phyloP scores from a whole-genome alignment of 768 basidiomycete genomes.

The Boletus reticuloceps region DNA sequence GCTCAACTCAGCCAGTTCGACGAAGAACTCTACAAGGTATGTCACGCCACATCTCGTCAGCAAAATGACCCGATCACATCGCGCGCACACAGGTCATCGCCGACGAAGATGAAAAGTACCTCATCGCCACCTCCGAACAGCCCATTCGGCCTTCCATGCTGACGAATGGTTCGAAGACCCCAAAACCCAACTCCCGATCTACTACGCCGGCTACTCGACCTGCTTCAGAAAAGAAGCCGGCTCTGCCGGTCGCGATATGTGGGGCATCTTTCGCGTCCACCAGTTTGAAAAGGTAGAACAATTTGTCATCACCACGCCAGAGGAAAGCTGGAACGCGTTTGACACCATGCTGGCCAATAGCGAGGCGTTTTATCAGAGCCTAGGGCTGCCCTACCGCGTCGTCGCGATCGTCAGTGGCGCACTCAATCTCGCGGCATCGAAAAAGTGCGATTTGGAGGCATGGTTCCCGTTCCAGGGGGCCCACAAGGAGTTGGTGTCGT shows the following conservation, averaged over 20 bases:
- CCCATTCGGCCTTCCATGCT: conserved; percentile 95
- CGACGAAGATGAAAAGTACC: conserved; percentile 93
- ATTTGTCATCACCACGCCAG: conserved; percentile 93
- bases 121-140: conserved; percentile 98
- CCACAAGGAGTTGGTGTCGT: conserved; percentile 97
- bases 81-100: conserved; percentile 62
- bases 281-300: conserved; percentile 99
- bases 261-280: conserved; percentile 99
- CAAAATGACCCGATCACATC: not conserved
- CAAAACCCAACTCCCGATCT: conserved; percentile 86
- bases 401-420: conserved; percentile 96
- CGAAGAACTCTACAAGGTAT: conserved; percentile 94
- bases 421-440: conserved; percentile 92
- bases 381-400: conserved; percentile 88
- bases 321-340: conserved; percentile 93
- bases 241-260: conserved; percentile 95
- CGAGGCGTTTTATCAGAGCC: conserved; percentile 95
- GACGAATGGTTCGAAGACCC: conserved; percentile 99
- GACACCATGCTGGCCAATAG: conserved; percentile 87
- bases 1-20: conserved; percentile 98
- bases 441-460: conserved; percentile 97
- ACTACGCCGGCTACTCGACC: conserved; percentile 86
- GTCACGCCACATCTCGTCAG: conserved; percentile 8
- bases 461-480: conserved; percentile 98
- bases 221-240: conserved; percentile 99